Evolutionary conservation across 768 basidiomycete species (phyloP).

Genomic region (Podaxis sp.): DNA sequence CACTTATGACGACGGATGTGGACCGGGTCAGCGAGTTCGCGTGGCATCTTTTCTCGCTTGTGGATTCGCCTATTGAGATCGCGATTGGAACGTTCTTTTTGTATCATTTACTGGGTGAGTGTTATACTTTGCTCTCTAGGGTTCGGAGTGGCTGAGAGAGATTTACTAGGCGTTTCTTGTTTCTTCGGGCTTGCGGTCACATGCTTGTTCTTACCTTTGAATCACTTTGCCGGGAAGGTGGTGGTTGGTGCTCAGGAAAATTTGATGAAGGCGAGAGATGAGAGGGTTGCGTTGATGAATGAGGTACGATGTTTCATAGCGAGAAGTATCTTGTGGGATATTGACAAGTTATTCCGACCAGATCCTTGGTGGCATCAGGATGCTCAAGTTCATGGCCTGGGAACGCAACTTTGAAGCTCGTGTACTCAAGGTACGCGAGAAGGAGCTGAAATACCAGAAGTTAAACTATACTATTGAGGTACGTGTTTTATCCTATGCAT

Average conservation of each 20-base stretch:
- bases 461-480: constrained; percentile 88
- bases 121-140: constrained; percentile 5
- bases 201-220: constrained; percentile 70
- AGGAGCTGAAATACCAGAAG: constrained; percentile 81
- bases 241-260: constrained; percentile 72
- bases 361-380: constrained; percentile 85
- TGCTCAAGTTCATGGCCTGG: constrained; percentile 98
- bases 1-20: constrained; percentile 93
- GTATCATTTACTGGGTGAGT: constrained; percentile 69
- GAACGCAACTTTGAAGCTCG: constrained; percentile 85
- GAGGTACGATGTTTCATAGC: constrained; percentile 35
- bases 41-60: constrained; percentile 73
- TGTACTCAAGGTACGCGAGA: constrained; percentile 70
- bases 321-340: background rate
- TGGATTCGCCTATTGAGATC: constrained; percentile 84
- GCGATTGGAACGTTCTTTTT: constrained; percentile 71
- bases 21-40: constrained; percentile 86
- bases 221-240: constrained; percentile 81
- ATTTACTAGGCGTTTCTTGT: constrained; percentile 53
- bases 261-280: constrained; percentile 89
- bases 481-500: constrained; percentile 8
- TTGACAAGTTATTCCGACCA: constrained; percentile 24
- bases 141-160: background rate
- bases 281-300: constrained; percentile 90
- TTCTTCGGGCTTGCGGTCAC: constrained; percentile 79